Conservation (phyloP, 2,329 filamentous ascomycete species). For the Fusarium mexicanum region DNA sequence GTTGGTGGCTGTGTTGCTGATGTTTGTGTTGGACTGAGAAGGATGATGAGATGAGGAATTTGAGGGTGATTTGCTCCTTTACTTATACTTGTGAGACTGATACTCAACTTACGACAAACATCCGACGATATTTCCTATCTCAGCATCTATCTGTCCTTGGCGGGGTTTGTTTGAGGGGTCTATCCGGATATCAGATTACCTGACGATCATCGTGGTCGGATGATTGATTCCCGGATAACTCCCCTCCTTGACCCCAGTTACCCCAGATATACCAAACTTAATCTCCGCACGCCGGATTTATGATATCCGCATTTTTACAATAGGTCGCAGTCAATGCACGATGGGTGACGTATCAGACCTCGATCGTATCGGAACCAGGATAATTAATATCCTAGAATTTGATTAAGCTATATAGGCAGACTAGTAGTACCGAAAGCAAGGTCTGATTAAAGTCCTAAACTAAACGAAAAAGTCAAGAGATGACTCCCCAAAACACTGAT, state of each 20-base stretch:
- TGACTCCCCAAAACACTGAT: constrained; percentile 17
- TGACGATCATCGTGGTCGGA: not conserved
- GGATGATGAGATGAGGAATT: not conserved
- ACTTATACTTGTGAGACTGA: not conserved
- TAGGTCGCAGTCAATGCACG: not conserved
- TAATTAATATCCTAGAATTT: not conserved
- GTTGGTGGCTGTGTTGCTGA: not conserved
- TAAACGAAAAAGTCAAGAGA: constrained; percentile 21
- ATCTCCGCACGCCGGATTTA: not conserved
- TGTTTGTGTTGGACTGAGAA: not conserved
- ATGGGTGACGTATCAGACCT: not conserved
- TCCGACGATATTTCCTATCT: not conserved
- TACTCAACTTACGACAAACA: rapidly evolving
- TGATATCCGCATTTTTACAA: not conserved
- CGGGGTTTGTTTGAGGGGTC: not conserved
- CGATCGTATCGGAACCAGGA: not conserved
- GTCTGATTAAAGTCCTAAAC: not conserved
- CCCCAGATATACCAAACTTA: not conserved
- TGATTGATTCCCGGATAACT: not conserved
- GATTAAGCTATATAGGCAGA: not conserved
- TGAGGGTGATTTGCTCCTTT: not conserved
- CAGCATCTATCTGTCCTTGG: too few relatives aligned
- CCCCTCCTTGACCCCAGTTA: not conserved
- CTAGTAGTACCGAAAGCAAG: too few relatives aligned
- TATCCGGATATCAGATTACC: constrained; percentile 7